Evolutionary conservation across 257 asterid species (phyloP).

Genomic region (Rhazya stricta): DNA sequence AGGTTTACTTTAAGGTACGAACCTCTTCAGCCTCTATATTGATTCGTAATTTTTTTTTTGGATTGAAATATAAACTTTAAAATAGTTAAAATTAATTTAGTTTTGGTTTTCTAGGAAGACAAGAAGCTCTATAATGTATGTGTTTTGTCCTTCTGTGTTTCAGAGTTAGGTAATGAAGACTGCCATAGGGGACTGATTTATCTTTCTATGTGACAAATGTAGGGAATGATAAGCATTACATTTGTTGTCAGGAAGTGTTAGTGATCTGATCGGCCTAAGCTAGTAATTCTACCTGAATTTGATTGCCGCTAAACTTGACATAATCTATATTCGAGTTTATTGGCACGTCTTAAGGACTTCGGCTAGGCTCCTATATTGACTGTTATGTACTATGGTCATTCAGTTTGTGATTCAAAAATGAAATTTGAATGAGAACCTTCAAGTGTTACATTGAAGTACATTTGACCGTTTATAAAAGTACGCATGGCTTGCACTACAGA

Average conservation of each 20-base stretch:
- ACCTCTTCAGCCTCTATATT: slow-evolving; percentile 12
- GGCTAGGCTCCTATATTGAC: not conserved
- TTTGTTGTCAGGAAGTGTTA: not conserved
- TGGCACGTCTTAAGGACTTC: not conserved
- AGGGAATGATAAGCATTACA: not conserved
- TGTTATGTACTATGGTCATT: not conserved
- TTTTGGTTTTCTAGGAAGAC: not conserved
- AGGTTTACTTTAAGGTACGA: slow-evolving; percentile 63
- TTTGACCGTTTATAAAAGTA: not conserved
- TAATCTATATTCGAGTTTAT: not conserved
- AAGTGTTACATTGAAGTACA: not conserved
- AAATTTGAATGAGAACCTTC: not conserved
- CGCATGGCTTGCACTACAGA: slow-evolving; percentile 30
- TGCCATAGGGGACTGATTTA: not conserved
- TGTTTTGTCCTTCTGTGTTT: not conserved
- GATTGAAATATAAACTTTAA: too few species aligned
- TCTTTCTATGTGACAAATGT: not conserved
- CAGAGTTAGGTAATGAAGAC: not conserved
- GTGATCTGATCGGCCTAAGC: not conserved
- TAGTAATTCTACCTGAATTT: not conserved
- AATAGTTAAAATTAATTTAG: too few species aligned
- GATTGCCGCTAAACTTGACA: not conserved
- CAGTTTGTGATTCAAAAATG: not conserved
- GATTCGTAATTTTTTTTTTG: too few species aligned
- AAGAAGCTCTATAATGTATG: not conserved